phyloP scores from a whole-genome alignment of 2,329 filamentous ascomycete species.

The Stachybotrys chartarum region DNA sequence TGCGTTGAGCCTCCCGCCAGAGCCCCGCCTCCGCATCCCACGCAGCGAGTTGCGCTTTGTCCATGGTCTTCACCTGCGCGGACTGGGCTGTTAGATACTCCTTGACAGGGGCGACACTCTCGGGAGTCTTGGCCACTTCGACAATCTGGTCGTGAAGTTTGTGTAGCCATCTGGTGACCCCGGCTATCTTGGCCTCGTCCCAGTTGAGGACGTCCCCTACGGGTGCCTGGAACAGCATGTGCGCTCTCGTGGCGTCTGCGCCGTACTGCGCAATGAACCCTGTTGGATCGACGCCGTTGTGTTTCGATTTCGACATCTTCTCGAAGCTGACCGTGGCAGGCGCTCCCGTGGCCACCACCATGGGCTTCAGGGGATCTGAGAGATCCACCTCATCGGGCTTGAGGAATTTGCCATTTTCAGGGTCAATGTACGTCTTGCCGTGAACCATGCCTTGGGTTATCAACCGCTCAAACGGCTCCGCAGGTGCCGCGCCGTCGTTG shows the following conservation, averaged over 20 bases:
- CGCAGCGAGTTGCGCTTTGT: conserved; percentile 21
- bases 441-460: conserved; percentile 93
- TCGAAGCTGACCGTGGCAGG: conserved; percentile 62
- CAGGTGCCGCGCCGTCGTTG: conserved; percentile 25
- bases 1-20: conserved; percentile 60
- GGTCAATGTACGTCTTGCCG: conserved; percentile 74
- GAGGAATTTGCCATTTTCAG: conserved; percentile 67
- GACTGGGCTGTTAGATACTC: conserved; percentile 29
- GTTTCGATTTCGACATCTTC: conserved; percentile 94
- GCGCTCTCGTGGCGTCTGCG: conserved; percentile 75
- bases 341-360: conserved; percentile 54
- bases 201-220: conserved; percentile 80
- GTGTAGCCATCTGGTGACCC: conserved; percentile 73
- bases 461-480: conserved; percentile 76
- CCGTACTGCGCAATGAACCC: conserved; percentile 67
- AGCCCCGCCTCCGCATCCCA: conserved; percentile 44
- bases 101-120: conserved; percentile 13
- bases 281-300: conserved; percentile 82
- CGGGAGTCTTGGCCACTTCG: conserved; percentile 11
- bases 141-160: conserved; percentile 55
- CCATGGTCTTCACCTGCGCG: conserved; percentile 20
- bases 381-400: conserved; percentile 68
- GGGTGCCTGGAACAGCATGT: conserved; percentile 84
- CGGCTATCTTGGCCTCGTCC: conserved; percentile 77
- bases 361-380: conserved; percentile 45